Base-by-base conservation (phyloP, 2,329 filamentous ascomycete species). In the Fusarium penzigii region DNA sequence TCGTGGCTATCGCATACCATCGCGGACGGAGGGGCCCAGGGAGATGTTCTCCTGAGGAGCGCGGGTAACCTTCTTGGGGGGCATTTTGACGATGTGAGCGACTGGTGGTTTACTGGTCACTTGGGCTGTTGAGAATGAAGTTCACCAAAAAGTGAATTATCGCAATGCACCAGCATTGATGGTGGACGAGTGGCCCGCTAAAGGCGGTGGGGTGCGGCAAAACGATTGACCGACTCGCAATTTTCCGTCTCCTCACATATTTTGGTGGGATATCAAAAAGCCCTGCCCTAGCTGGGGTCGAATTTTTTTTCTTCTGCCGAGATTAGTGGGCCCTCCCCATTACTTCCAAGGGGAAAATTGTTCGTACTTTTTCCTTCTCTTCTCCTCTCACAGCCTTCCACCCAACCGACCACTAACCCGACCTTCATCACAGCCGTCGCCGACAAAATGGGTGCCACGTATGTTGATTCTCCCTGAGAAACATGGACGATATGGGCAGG, bases 41-140 rank as follows among this genome's bases (percentile, higher is more conserved):
- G 89, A 92, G 84, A 99, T 94, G 83, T 99, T 99, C 88, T 97
- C 94, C 83, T 93, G 87, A 70, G 85, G 84, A 72, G 89, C 86
- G 75, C 88, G 84, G 72, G 85, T 80, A 78, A 87, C 87, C 84
- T 93, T 92, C 87, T 95, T 95, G 78, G 92, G 92, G 79, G 92
- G 82, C 93, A 97, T 97, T 75, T 79, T 90, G 83, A 77, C 70
- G 54, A 51, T 65, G 20, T 25, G 63, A 63, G 59, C 63, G 66
- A 67, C 65, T 63, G 67, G 65, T 68, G 69, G 63, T 68, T 65
- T 58, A 52, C 64, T 68, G 58, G 68, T 68, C 61, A 64, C 61
- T 69, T 64, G 68, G 32, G 66, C 66, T 62, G 64, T 63, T 68
- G 68, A 66, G 64, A 68, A 68, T 69, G 63, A 64, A 53, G 65